These are phyloP conservation scores for Cladophialophora yegresii DNA, from an alignment of 2,329 filamentous ascomycete genomes.

Conservation along the genomic window DNA sequence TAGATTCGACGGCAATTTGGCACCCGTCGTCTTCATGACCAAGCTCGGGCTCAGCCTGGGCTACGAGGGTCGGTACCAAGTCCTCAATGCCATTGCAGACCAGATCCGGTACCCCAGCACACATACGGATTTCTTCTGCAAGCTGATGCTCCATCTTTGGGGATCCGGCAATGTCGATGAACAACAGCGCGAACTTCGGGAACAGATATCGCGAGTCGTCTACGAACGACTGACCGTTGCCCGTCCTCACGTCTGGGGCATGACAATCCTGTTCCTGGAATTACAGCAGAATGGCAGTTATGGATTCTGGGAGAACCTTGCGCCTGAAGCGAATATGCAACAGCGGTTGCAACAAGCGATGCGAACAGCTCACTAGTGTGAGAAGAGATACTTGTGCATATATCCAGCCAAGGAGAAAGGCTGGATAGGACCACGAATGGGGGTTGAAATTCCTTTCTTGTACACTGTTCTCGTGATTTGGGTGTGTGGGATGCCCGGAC, in stretches of 20 bases:
- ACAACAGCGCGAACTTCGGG: constrained; percentile 78
- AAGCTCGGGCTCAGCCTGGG: constrained; percentile 73
- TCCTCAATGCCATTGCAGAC: constrained; percentile 82
- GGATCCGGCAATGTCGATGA: constrained; percentile 63
- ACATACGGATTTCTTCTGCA: constrained; percentile 90
- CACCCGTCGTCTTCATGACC: constrained; percentile 72
- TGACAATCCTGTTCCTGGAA: constrained; percentile 85
- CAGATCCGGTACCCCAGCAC: constrained; percentile 88
- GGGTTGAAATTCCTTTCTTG: constrained; percentile 30
- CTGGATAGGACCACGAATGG: constrained; percentile 9
- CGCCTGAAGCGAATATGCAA: constrained; percentile 26
- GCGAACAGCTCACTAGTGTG: constrained; percentile 23
- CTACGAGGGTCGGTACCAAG: constrained; percentile 78
- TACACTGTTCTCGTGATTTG: constrained; percentile 29
- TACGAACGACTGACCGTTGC: constrained; percentile 85
- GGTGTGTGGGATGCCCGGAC: constrained; percentile 12
- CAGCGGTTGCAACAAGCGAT: constrained; percentile 34
- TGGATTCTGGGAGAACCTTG: constrained; percentile 72
- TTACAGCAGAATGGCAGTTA: constrained; percentile 88
- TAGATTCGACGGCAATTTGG: constrained; percentile 64
- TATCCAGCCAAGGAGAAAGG: constrained; percentile 4
- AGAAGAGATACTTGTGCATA: constrained; percentile 9
- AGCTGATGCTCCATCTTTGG: constrained; percentile 81
- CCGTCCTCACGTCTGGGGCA: constrained; percentile 93
- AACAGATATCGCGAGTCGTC: constrained; percentile 86